Evolutionary conservation across 352 stramenopile species (phyloP), one percentile per base, ranked within the genome.

Genomic region (Phytophthora ohioensis): DNA sequence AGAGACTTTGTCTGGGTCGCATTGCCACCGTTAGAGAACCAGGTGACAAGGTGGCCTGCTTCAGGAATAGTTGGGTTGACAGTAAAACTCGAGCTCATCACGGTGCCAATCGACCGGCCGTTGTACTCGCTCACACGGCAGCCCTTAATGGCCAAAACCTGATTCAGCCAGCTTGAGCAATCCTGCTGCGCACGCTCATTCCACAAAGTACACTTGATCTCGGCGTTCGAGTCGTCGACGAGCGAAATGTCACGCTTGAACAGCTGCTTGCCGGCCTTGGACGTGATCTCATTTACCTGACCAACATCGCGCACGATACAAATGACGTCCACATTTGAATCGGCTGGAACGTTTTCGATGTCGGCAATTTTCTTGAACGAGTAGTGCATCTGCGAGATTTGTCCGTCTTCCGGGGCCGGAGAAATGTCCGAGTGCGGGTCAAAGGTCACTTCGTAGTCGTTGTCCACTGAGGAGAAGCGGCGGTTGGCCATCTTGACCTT

Each of bases 391-490:
- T 91, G 80, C 67, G 94, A 85, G 69, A 99, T 99, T 45, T 88
- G 76, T 21, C 70, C 84, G 64, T 97, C 93, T 71, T 99, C 95
- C 8, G 87, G 78, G 0, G 90, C 88, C 4, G 93, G 81, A 34
- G 92, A 83, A 76, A 99, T 99, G 45, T 99, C 92, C 13, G 95
- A 94, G 69, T 98, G 91, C 71, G 91, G 80, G 84, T 99, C 96
- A 78, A 99, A 99, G 4, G 94, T 99, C 58, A 99, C 94, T 78
- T 99, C 98, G 74, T 98, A 99, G 64, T 98, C 86, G 58, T 98
- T 98, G 76, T 99, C 97, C 61, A 99, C 92, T 31, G 82, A 97
- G 46, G 97, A 99, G 69, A 97, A 99, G 72, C 98, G 92, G 78
- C 96, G 97, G 78, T 99, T 99, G 42, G 97, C 96, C 75, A 99